phyloP scores from a whole-genome alignment of 257 asterid species.

The Solanum pimpinellifolium region DNA sequence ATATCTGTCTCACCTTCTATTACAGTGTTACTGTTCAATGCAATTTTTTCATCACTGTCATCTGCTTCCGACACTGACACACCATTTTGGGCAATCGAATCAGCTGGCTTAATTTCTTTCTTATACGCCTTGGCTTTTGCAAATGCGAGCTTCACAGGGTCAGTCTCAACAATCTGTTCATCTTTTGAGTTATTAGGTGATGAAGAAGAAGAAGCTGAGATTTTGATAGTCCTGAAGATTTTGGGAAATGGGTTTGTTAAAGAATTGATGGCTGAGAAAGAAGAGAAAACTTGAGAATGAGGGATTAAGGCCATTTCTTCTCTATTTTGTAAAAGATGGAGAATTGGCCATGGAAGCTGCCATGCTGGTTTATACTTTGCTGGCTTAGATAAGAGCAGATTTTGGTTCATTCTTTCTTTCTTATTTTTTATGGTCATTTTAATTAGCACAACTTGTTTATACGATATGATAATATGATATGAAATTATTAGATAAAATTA shows the following conservation, averaged over 20 bases:
- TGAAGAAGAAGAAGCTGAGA: slow-evolving; percentile 21
- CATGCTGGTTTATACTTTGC: neutral
- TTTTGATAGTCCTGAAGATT: slow-evolving; percentile 19
- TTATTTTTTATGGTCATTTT: no score
- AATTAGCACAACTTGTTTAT: no score
- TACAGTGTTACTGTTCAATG: slow-evolving; percentile 9
- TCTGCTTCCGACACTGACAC: neutral
- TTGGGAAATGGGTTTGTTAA: slow-evolving; percentile 3
- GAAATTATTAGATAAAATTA: no score
- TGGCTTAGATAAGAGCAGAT: neutral
- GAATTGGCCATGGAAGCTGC: neutral
- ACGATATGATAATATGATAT: no score
- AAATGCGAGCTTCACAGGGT: slow-evolving; percentile 55
- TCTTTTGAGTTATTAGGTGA: slow-evolving; percentile 11
- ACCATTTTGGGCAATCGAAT: slow-evolving; percentile 5
- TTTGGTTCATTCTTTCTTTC: neutral
- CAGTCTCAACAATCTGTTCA: slow-evolving; percentile 5
- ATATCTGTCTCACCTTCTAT: neutral
- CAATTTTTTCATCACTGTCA: slow-evolving; percentile 12
- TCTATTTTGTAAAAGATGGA: neutral
- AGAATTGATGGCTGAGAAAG: slow-evolving; percentile 29
- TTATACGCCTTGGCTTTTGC: slow-evolving; percentile 55
- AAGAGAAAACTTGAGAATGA: slow-evolving; percentile 30
- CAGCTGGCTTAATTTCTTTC: slow-evolving; percentile 13
- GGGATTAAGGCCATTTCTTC: slow-evolving; percentile 41